These are phyloP conservation scores for Thermoascus crustaceus DNA, from an alignment of 2,329 filamentous ascomycete species.

Conservation along the genomic window DNA sequence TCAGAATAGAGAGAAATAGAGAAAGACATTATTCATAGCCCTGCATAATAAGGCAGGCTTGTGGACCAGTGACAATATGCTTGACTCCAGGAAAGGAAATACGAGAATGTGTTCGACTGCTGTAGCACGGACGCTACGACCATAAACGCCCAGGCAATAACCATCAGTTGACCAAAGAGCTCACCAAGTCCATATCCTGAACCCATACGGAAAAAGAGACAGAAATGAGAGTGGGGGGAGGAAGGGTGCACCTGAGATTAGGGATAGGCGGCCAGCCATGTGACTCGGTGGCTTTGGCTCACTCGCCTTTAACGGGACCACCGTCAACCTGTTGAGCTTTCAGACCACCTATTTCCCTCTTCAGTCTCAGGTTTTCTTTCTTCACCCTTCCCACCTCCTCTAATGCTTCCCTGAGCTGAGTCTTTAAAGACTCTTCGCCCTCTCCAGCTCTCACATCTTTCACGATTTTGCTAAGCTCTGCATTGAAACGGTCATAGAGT, in stretches of 20 bases:
- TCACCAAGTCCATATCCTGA: no score
- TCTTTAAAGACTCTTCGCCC: constrained; percentile 69
- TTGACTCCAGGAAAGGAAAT: not conserved
- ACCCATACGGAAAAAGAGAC: no score
- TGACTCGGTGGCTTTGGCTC: no score
- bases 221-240: no score
- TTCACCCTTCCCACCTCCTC: constrained; percentile 71
- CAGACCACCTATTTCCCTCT: constrained; percentile 70
- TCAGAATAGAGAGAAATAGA: constrained; percentile 1
- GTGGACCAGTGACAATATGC: not conserved
- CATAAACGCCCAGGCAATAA: not conserved
- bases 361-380: constrained; percentile 77
- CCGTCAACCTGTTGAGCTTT: constrained; percentile 39
- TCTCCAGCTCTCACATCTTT: constrained; percentile 67
- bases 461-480: constrained; percentile 76
- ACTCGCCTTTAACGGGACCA: constrained; percentile 22
- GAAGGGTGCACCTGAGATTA: no score
- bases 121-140: not conserved
- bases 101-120: not conserved
- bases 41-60: not conserved
- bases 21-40: not conserved
- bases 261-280: no score
- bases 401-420: constrained; percentile 60
- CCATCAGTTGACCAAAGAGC: no score
- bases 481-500: constrained; percentile 84